Base-by-base conservation (phyloP, 1,139 yeast species). In the Candida mesenterica region DNA sequence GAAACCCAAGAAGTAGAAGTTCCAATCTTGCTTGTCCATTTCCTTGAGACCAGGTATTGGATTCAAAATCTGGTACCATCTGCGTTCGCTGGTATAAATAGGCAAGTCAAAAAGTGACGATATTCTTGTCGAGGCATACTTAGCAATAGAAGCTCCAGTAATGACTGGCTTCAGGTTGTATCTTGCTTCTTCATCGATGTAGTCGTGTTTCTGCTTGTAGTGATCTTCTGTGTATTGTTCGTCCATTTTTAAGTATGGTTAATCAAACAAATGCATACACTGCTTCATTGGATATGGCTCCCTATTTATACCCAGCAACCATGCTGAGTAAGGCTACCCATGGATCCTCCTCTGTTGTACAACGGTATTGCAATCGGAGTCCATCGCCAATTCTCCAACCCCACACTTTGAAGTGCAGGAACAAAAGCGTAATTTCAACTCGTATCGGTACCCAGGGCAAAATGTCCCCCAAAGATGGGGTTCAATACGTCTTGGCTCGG, bases 1-100 rank as follows among this genome's bases (percentile, higher is more conserved):
- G 48, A 80, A 78, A 3, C 88, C 89, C 30, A 80, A 66, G 24
- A 67, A 42, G 52, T 82, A 80, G 55, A 80, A 77, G 36, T 75
- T 65, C 87, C 89, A 80, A 39, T 79, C 79, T 35, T 57, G 61
- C 28, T 60, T 52, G 16, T 65, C 63, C 51, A 81, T 65, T 44
- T 57, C 55, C 12, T 55, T 54, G 23, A 80, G 60, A 20, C 74
- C 75, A 0, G 79, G 79, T 27, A 77, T 43, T 2, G 85, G 85
- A 51, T 79, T 78, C 25, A 75, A 30, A 12, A 63, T 39, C 19
- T 45, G 43, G 30, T 35, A 38, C 37, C 40, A 42, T 7, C 36
- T 38, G 29, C 27, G 36, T 22, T 32, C 40, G 2, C 41, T 33
- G 17, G 37, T 39, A 27, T 22, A 28, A 29, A 38, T 33, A 28